Evolutionary conservation across 306 rosid genomes (phyloP).

Genomic region (Castanopsis chinensis): DNA sequence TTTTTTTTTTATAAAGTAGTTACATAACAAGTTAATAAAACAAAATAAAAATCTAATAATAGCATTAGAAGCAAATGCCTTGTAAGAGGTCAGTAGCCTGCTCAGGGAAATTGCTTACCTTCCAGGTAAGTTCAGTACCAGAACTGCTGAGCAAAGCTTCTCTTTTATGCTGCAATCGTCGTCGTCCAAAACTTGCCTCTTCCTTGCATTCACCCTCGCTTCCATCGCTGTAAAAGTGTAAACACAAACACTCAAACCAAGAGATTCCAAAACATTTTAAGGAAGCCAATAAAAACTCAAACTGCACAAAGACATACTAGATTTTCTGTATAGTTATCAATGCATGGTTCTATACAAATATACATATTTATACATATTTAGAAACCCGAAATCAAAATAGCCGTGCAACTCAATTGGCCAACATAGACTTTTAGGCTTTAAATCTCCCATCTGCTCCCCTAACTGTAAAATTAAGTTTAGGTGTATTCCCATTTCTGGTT

Average conservation of each 20-base stretch:
- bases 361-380: no score
- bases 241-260: not conserved
- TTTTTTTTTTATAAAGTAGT: no score
- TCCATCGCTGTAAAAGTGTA: constrained; percentile 13
- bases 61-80: not conserved
- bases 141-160: constrained; percentile 49
- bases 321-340: no score
- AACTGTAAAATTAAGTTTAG: no score
- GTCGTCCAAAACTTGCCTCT: constrained; percentile 10
- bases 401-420: no score
- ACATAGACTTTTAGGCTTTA: no score
- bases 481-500: no score
- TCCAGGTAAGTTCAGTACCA: constrained; percentile 40
- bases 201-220: not conserved
- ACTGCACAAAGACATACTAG: no score
- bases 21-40: constrained; percentile 1
- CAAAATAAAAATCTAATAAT: not conserved
- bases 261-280: not conserved
- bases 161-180: constrained; percentile 40
- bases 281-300: not conserved
- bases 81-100: constrained; percentile 4
- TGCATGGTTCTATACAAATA: no score
- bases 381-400: no score
- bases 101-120: constrained; percentile 32
- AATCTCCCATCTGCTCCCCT: no score